Evolutionary conservation across 331 rosid species (phyloP).

Genomic region (Quercus tomentella): DNA sequence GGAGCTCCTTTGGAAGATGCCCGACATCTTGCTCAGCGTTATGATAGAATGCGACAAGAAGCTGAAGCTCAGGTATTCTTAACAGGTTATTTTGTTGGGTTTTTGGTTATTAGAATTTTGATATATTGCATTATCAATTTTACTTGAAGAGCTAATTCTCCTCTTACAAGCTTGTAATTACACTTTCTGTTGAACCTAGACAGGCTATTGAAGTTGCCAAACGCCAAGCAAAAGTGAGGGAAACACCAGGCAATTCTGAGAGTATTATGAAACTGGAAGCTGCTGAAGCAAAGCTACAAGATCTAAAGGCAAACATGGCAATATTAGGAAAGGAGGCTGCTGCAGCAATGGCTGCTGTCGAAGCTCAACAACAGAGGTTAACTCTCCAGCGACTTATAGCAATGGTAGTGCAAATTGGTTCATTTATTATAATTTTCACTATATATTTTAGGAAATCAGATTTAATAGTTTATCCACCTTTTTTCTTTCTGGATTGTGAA

Average conservation of each 20-base stretch:
- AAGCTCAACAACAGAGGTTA: conserved; percentile 95
- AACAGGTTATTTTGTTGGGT: conserved; percentile 15
- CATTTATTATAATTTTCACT: conserved; percentile 7
- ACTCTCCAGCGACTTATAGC: conserved; percentile 94
- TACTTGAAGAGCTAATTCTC: background rate
- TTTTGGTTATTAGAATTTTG: background rate
- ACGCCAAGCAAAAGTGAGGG: conserved; percentile 84
- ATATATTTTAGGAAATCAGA: conserved; percentile 6
- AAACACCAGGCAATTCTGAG: conserved; percentile 76
- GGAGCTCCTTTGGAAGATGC: conserved; percentile 99
- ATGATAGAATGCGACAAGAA: conserved; percentile 94
- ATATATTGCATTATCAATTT: background rate
- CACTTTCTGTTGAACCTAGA: conserved; percentile 55
- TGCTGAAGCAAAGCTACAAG: conserved; percentile 78
- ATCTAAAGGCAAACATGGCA: conserved; percentile 81
- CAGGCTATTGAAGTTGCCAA: conserved; percentile 95
- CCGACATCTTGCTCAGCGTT: conserved; percentile 97
- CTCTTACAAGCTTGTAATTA: conserved; percentile 31
- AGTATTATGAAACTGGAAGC: conserved; percentile 77
- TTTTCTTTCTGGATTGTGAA: conserved; percentile 32
- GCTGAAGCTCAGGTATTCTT: conserved; percentile 91
- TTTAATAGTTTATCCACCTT: background rate
- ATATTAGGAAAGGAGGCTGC: conserved; percentile 96
- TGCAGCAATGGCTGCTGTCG: conserved; percentile 98
- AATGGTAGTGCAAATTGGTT: conserved; percentile 51